Evolutionary conservation across 2,329 filamentous ascomycete species (phyloP), one percentile per base, ranked within the genome.

Genomic region (Escovopsis sp.): DNA sequence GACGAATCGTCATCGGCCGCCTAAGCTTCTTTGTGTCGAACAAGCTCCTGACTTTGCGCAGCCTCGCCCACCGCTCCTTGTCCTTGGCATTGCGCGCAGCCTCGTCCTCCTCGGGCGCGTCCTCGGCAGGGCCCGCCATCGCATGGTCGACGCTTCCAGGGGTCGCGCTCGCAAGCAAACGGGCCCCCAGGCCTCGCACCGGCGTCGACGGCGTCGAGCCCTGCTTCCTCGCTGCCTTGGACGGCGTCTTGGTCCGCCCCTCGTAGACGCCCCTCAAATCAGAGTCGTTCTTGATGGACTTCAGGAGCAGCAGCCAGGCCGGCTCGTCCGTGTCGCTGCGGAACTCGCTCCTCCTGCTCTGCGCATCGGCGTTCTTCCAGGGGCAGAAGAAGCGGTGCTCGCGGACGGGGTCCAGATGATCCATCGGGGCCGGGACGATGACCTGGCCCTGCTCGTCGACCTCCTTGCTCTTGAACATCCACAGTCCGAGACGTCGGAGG

Each of bases 381-480:
- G 84, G 84, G 50, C 84, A 91, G 54, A 88, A 91, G 53, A 85
- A 83, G 46, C 85, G 76, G 58, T 91, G 84, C 57, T 88, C 81
- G 5, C 71, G 70, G 2, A 80, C 61, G 5, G 78, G 76, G 53
- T 89, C 79, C 2, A 91, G 68, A 43, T 74, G 67, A 49, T 75
- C 72, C 69, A 83, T 79, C 1, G 73, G 71, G 3, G 78, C 72
- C 1, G 72, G 70, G 5, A 72, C 67, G 10, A 79, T 59, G 9
- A 78, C 62, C 31, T 69, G 60, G 0, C 68, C 69, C 13, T 63
- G 60, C 1, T 66, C 63, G 44, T 75, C 71, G 27, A 81, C 72
- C 51, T 76, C 74, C 59, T 80, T 87, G 58, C 79, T 80, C 53
- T 79, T 82, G 58, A 94, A 96, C 67, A 98, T 81, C 91, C 91